A percentile compares a stretch with the other conserved stretches of the same genome.
Evolutionary conservation across 768 basidiomycete species (phyloP).

Genomic region (Russula vinacea): DNA sequence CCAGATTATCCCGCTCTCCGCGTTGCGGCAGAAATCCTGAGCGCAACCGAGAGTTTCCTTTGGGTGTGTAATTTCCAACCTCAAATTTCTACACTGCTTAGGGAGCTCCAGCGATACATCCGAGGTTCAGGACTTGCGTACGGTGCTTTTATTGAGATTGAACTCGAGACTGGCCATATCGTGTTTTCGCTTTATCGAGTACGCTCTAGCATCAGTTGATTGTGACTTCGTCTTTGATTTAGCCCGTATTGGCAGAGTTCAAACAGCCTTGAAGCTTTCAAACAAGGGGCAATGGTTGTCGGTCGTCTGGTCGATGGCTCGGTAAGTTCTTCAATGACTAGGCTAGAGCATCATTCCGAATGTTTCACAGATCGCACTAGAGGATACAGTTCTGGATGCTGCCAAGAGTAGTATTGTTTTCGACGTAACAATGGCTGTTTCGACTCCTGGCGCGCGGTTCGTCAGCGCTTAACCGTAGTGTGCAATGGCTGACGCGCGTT

Average conservation of each 20-base stretch:
- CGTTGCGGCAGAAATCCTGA: slow-evolving; percentile 82
- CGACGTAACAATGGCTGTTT: slow-evolving; percentile 71
- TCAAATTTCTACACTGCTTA: slow-evolving; percentile 1
- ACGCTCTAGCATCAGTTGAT: slow-evolving; percentile 33
- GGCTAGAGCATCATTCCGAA: slow-evolving; percentile 15
- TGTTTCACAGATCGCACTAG: slow-evolving; percentile 65
- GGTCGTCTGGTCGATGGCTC: slow-evolving; percentile 77
- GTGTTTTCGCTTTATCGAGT: slow-evolving; percentile 78
- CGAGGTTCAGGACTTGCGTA: slow-evolving; percentile 95
- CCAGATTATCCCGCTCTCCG: slow-evolving; percentile 81
- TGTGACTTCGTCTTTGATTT: not conserved
- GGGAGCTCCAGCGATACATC: slow-evolving; percentile 63
- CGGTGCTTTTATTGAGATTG: slow-evolving; percentile 72
- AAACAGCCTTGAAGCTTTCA: slow-evolving; percentile 72
- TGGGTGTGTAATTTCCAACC: slow-evolving; percentile 55
- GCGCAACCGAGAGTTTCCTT: slow-evolving; percentile 90
- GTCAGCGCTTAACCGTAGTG: slow-evolving; percentile 30
- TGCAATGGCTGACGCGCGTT: not conserved
- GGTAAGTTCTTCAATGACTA: slow-evolving; percentile 44
- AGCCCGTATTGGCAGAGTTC: slow-evolving; percentile 55
- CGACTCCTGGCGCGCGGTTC: slow-evolving; percentile 84
- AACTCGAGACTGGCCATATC: slow-evolving; percentile 74
- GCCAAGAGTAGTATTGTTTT: slow-evolving; percentile 92
- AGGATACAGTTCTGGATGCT: slow-evolving; percentile 78
- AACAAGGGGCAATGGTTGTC: slow-evolving; percentile 75